Conservation (phyloP, 371 early-diverging fungal genomes). For the Nosema bombycis region DNA sequence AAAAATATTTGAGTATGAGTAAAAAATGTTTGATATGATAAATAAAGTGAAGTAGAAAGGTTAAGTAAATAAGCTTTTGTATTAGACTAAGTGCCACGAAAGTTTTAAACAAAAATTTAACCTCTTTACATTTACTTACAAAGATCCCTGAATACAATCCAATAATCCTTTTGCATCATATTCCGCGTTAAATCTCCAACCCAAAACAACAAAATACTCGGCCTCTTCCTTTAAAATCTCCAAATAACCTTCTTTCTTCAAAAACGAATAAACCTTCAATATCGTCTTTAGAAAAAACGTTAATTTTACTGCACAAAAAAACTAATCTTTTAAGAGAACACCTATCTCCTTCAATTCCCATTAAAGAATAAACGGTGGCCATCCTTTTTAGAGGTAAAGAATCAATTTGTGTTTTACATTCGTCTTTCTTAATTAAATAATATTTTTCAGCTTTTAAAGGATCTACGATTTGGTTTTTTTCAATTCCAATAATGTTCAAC, state of each 20-base stretch:
- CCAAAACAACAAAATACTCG: neutral
- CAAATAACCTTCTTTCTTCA: conserved; percentile 12
- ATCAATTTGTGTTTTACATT: neutral
- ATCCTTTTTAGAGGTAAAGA: neutral
- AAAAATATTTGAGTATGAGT: conserved; percentile 12
- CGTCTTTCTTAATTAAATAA: conserved; percentile 7
- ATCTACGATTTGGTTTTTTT: conserved; percentile 5
- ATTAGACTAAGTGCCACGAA: too few species aligned
- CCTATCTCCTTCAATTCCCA: neutral
- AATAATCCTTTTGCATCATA: neutral
- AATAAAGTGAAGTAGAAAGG: too few species aligned
- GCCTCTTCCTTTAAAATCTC: neutral
- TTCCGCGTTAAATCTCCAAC: conserved; percentile 1
- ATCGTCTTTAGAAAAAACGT: neutral
- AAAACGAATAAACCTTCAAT: neutral
- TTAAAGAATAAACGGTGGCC: neutral
- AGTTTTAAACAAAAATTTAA: too few species aligned
- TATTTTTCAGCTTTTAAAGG: conserved; percentile 15
- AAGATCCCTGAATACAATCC: too few species aligned
- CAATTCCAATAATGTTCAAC: conserved; percentile 33
- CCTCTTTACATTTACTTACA: neutral
- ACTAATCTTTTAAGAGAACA: neutral
- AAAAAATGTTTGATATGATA: neutral
- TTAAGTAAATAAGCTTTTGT: too few species aligned
- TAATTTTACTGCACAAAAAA: neutral